Evolutionary conservation across 1,284 basidiomycete species (phyloP), one percentile per base, ranked within the genome.

Genomic region (Boletus holoroseus): DNA sequence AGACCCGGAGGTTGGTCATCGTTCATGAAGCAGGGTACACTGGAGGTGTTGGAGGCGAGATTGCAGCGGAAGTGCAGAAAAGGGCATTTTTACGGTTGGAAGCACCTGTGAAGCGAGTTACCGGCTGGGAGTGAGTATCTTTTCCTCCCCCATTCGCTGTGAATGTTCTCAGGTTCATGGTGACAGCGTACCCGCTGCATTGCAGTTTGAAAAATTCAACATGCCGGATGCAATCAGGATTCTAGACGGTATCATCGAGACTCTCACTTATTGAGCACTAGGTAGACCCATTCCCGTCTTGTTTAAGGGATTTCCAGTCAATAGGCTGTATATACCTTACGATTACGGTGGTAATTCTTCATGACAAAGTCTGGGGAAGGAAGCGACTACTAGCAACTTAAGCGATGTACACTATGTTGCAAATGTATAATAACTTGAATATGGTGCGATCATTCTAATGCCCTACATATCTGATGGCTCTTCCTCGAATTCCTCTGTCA

Each of bases 21-120:
- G 91, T 94, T 11, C 93, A 95, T 62, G 92, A 95, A 68, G 93
- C 93, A 3, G 85, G 90, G 2, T 79, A 82, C 62, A 90, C 86
- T 3, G 89, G 82, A 3, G 88, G 92, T 26, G 87, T 85, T n/a
- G 91, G 91, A 7, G 85, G 85, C 18, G 91, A 95, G 62, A 87
- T 95, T 41, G 83, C 85, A 11, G 88, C 91, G 0, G 89, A 94
- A 68, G 75, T 95, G 8, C 88, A 91, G 70, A 85, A 88, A 65
- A 74, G 85, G 50, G 91, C 89, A 58, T 95, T 95, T 71, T 75
- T 94, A 61, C 87, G 85, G 66, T 70, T 95, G 49, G 81, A 91
- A 53, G 92, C 92, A 3, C 92, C 92, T 0, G 84, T 95, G n/a
- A 87, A 79, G 60, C 73, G 92, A 40, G 81, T 95, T 26, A 82